Conservation (phyloP, 441 rosid species). For the Pelargonium exstipulatum region DNA sequence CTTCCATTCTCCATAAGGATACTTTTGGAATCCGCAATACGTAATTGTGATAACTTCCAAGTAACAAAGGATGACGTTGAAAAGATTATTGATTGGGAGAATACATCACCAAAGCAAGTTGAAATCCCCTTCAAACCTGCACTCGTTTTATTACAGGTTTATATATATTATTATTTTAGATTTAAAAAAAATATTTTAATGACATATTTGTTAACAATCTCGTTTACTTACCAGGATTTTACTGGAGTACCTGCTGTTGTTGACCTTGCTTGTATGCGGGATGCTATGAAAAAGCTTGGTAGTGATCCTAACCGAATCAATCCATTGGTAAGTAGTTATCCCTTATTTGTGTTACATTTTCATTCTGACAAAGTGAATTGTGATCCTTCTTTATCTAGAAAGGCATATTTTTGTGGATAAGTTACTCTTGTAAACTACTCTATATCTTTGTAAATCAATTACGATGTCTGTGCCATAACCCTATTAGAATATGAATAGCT, state of each 20-base stretch:
- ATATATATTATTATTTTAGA: neutral
- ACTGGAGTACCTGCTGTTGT: conserved; percentile 63
- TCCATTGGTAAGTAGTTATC: conserved; percentile 45
- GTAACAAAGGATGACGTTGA: conserved; percentile 57
- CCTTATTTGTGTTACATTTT: neutral
- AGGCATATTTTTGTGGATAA: neutral
- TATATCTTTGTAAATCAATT: neutral
- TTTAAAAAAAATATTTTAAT: too few relatives aligned
- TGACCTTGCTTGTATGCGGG: conserved; percentile 64
- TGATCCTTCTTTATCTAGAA: neutral
- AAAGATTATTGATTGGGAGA: conserved; percentile 63
- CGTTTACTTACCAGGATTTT: conserved; percentile 36
- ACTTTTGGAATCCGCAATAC: conserved; percentile 57
- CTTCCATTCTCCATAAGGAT: conserved; percentile 54
- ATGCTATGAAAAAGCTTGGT: conserved; percentile 53
- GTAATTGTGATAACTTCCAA: conserved; percentile 55
- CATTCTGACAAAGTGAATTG: neutral
- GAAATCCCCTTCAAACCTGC: conserved; percentile 70
- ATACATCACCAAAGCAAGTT: conserved; percentile 51
- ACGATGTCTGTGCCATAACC: neutral
- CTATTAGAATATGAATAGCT: neutral
- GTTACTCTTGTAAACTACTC: too few relatives aligned
- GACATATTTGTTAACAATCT: neutral
- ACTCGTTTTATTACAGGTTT: conserved; percentile 54
- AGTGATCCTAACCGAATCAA: conserved; percentile 56